These are phyloP conservation scores for Fraxinus platypoda DNA, from an alignment of 305 asterid species.

Conservation along the genomic window DNA sequence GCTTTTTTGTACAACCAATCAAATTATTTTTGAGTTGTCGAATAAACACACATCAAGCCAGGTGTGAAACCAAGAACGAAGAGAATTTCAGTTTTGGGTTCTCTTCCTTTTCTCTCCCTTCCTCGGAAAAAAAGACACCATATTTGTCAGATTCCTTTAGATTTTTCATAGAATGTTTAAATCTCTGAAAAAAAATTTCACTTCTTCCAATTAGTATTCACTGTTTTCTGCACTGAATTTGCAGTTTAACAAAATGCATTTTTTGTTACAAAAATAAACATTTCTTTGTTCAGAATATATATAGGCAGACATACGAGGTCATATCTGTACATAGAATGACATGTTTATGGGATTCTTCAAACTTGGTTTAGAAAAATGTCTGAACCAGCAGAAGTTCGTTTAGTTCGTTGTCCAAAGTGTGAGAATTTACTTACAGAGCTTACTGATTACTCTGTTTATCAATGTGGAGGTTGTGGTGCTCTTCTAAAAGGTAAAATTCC, in stretches of 20 bases:
- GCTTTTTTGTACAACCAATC: neutral
- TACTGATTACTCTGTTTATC: constrained; percentile 64
- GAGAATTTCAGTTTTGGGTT: neutral
- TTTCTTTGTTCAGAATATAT: neutral
- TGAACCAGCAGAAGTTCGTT: constrained; percentile 63
- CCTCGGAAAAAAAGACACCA: neutral
- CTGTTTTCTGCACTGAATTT: constrained; percentile 4
- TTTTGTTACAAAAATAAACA: neutral
- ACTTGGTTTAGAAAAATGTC: constrained; percentile 44
- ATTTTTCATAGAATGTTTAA: neutral
- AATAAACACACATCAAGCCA: neutral
- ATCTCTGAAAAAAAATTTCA: neutral
- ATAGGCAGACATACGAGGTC: neutral
- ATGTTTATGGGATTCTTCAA: constrained; percentile 25
- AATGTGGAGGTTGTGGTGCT: constrained; percentile 86
- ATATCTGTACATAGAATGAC: neutral
- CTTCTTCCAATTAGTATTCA: neutral
- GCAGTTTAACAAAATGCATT: constrained; percentile 15
- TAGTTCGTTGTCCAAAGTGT: constrained; percentile 87
- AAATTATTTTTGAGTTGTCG: neutral
- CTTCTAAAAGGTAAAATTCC: constrained; percentile 58
- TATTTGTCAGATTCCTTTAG: neutral
- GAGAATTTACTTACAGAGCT: constrained; percentile 72
- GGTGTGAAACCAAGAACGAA: neutral
- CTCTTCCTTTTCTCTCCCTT: neutral